Conservation (phyloP, 176 grass and related monocot species). For the Cenchrus purpureus region DNA sequence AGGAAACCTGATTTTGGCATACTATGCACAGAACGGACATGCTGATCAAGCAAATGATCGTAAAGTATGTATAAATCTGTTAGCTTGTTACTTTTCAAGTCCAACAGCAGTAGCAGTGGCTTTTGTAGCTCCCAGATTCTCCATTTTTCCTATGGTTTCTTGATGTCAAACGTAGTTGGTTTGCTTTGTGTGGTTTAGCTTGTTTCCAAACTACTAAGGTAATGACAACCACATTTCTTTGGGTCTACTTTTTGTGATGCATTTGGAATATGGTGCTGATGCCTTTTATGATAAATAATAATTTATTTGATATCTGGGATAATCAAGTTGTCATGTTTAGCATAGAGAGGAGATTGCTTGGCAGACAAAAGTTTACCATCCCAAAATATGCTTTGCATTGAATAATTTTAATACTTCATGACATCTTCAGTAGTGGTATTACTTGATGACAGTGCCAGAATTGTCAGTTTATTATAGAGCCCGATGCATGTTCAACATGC, state of each 20-base stretch:
- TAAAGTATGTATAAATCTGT: conserved; percentile 53
- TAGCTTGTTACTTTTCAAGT: neutral
- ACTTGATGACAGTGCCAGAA: neutral
- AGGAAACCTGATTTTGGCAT: conserved; percentile 89
- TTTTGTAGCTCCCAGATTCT: neutral
- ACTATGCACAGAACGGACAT: conserved; percentile 93
- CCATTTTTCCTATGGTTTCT: neutral
- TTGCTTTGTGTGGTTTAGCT: conserved; percentile 10
- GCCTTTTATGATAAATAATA: conserved; percentile 3
- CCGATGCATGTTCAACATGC: neutral
- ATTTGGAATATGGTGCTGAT: conserved; percentile 29
- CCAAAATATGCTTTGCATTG: conserved; percentile 5
- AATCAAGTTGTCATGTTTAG: neutral
- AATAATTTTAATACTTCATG: neutral
- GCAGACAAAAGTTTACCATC: neutral
- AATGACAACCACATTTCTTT: neutral
- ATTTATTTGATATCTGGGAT: neutral
- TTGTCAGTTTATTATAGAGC: neutral
- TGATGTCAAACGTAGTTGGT: neutral
- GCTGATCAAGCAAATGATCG: conserved; percentile 75
- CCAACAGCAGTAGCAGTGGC: neutral
- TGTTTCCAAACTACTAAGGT: neutral
- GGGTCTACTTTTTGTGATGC: neutral
- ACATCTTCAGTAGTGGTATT: conserved; percentile 29
- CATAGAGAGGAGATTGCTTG: neutral